Percentiles rank a stretch among this genome's conserved stretches.
Evolutionary conservation across 2,329 filamentous ascomycete genomes (phyloP).

Genomic region (Talaromyces sp.): DNA sequence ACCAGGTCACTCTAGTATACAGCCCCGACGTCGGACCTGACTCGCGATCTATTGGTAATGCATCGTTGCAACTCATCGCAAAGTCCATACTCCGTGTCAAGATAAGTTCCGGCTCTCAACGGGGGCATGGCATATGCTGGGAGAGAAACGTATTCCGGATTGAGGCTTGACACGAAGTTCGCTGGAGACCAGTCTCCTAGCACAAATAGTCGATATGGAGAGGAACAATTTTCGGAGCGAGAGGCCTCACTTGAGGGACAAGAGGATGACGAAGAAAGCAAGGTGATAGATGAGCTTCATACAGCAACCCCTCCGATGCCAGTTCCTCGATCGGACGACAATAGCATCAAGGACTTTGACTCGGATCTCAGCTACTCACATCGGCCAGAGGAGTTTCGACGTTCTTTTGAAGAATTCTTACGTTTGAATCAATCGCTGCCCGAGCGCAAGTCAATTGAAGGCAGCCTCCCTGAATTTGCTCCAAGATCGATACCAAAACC

Average conservation of each 20-base stretch:
- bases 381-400: slow-evolving; percentile 37
- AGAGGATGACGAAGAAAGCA: slow-evolving; percentile 41
- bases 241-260: slow-evolving; percentile 28
- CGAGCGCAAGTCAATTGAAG: slow-evolving; percentile 37
- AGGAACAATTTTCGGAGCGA: slow-evolving; percentile 1
- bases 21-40: neutral
- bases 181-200: slow-evolving; percentile 25
- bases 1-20: neutral
- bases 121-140: slow-evolving; percentile 40
- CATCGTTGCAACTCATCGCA: slow-evolving; percentile 20
- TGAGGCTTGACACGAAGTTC: slow-evolving; percentile 42
- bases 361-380: slow-evolving; percentile 35
- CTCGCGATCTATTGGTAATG: slow-evolving; percentile 11
- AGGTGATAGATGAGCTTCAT: slow-evolving; percentile 39
- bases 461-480: slow-evolving; percentile 35
- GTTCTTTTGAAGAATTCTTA: slow-evolving; percentile 42
- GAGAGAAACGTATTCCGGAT: slow-evolving; percentile 33
- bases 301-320: slow-evolving; percentile 45
- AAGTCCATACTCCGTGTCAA: slow-evolving; percentile 18
- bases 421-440: slow-evolving; percentile 41
- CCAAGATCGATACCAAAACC: slow-evolving; percentile 29
- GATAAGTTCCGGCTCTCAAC: slow-evolving; percentile 22
- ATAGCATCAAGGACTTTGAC: slow-evolving; percentile 22
- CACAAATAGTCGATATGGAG: slow-evolving; percentile 26
- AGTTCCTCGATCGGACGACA: slow-evolving; percentile 42